Conservation (phyloP, 768 basidiomycete genomes). For the Russula foetens region DNA sequence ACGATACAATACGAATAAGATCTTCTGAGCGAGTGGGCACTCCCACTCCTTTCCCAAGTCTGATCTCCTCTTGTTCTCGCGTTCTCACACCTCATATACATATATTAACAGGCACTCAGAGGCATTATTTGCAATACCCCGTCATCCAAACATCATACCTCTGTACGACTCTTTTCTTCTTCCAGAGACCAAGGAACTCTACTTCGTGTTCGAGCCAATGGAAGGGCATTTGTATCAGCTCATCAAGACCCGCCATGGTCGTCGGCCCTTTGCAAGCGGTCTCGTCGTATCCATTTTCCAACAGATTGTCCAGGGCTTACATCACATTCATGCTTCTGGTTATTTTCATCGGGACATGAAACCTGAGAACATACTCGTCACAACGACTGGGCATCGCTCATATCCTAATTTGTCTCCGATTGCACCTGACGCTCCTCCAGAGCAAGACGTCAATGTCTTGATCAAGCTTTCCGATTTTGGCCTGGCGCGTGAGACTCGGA, state of each 20-base stretch:
- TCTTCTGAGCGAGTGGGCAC: too few species aligned
- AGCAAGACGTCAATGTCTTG: constrained; percentile 92
- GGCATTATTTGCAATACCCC: too few species aligned
- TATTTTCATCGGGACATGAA: constrained; percentile 99
- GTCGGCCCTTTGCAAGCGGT: constrained; percentile 91
- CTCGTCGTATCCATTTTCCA: constrained; percentile 91
- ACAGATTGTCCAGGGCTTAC: constrained; percentile 83
- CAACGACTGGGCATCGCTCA: constrained; percentile 93
- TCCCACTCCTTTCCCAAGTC: too few species aligned
- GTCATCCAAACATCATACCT: too few species aligned
- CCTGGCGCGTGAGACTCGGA: constrained; percentile 82
- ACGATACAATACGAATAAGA: too few species aligned
- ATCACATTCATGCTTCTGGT: constrained; percentile 86
- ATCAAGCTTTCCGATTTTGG: constrained; percentile 99
- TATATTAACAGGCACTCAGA: too few species aligned
- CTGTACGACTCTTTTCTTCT: constrained; percentile 98
- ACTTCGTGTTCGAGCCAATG: constrained; percentile 99
- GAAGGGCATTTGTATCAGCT: constrained; percentile 99
- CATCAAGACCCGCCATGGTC: constrained; percentile 93
- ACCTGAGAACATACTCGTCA: constrained; percentile 99
- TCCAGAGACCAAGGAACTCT: constrained; percentile 89
- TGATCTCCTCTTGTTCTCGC: too few species aligned
- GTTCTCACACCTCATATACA: too few species aligned
- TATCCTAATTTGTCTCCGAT: constrained; percentile 76
- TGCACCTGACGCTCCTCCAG: constrained; percentile 57